phyloP scores from a whole-genome alignment of 441 rosid genomes.

The Gossypium davidsonii region DNA sequence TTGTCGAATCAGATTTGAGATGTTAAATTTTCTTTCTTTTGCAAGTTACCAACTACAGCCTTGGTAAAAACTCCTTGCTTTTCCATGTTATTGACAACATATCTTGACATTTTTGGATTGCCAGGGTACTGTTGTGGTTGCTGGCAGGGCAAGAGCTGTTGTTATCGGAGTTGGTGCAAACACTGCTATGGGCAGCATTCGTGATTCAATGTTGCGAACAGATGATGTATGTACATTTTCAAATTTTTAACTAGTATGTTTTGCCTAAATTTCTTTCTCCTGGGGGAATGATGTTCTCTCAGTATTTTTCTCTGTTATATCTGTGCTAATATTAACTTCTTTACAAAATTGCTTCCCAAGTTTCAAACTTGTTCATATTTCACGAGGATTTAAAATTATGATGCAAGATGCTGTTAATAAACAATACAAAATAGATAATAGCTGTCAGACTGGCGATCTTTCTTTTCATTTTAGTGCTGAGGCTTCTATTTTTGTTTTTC shows the following conservation, averaged over 20 bases:
- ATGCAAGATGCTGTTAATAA: background rate
- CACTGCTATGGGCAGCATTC: conserved; percentile 98
- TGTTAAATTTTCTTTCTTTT: conserved; percentile 3
- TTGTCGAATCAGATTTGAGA: background rate
- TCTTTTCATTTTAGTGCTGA: background rate
- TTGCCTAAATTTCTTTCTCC: conserved; percentile 3
- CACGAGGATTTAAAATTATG: background rate
- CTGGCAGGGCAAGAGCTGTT: conserved; percentile 92
- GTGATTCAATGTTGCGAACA: conserved; percentile 87
- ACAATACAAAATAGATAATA: background rate
- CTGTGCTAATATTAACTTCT: background rate
- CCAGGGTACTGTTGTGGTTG: conserved; percentile 93
- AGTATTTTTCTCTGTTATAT: background rate
- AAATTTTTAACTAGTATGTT: conserved; percentile 4
- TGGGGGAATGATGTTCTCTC: conserved; percentile 6
- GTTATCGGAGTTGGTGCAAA: conserved; percentile 90
- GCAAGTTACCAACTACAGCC: conserved; percentile 5
- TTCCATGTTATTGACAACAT: conserved; percentile 5
- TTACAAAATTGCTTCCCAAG: background rate
- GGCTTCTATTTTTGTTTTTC: background rate
- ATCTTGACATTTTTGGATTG: conserved; percentile 27
- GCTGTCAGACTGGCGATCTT: background rate
- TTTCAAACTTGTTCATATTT: conserved; percentile 5
- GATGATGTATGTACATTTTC: conserved; percentile 61
- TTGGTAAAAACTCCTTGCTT: conserved; percentile 5